Evolutionary conservation across 331 rosid species (phyloP).

Genomic region (Prunus yedoensis): DNA sequence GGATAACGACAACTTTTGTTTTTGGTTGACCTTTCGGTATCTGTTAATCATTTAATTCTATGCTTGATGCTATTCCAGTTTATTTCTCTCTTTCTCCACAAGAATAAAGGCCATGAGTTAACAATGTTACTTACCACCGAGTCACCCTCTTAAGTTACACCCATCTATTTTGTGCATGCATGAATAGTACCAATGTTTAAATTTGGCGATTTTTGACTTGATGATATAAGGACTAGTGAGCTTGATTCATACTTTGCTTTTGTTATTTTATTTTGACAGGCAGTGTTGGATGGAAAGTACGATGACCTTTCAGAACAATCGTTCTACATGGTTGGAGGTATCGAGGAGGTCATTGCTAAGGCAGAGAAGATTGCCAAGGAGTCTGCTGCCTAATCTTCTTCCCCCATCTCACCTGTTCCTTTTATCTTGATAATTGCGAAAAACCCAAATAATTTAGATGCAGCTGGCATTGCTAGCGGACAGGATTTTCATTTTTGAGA

Average conservation of each 20-base stretch:
- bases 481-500: conserved; percentile 40
- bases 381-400: conserved; percentile 45
- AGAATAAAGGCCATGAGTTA: too few species aligned
- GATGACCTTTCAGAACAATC: conserved; percentile 94
- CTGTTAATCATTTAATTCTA: not conserved
- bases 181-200: not conserved
- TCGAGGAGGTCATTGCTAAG: conserved; percentile 92
- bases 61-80: not conserved
- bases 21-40: too few species aligned
- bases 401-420: conserved; percentile 9
- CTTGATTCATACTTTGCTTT: not conserved
- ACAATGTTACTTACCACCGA: too few species aligned
- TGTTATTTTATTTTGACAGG: conserved; percentile 45
- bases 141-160: not conserved
- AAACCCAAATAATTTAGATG: conserved; percentile 62
- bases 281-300: conserved; percentile 93
- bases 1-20: not conserved
- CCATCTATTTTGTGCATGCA: not conserved
- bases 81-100: too few species aligned
- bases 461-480: conserved; percentile 39
- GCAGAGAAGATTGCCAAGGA: conserved; percentile 98
- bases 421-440: conserved; percentile 52
- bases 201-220: not conserved
- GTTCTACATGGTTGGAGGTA: conserved; percentile 99
- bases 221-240: not conserved